Conservation (phyloP, 2,329 filamentous ascomycete species). For the Fusarium sp. region DNA sequence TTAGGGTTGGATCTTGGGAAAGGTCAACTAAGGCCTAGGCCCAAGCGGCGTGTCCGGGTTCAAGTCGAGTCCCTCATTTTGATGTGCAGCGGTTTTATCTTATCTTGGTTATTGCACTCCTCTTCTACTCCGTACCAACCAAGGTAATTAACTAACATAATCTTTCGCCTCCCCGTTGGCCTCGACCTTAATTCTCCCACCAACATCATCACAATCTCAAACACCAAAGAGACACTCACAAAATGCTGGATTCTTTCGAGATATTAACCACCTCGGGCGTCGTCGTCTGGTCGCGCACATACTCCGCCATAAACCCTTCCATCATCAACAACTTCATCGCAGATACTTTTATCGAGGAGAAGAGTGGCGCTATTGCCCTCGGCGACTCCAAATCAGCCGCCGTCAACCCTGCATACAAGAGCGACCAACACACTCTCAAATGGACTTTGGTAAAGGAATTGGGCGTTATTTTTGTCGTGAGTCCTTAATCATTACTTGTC, state of each 20-base stretch:
- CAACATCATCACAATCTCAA: constrained; percentile 21
- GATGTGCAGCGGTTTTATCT: constrained; percentile 33
- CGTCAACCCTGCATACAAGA: constrained; percentile 81
- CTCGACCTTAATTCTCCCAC: constrained; percentile 24
- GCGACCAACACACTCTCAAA: constrained; percentile 94
- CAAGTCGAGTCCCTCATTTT: constrained; percentile 31
- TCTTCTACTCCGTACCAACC: constrained; percentile 13
- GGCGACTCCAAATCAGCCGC: constrained; percentile 70
- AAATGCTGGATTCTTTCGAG: constrained; percentile 96
- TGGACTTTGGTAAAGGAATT: constrained; percentile 95
- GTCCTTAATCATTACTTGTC: constrained; percentile 37
- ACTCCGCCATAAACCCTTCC: constrained; percentile 81
- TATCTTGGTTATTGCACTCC: constrained; percentile 16
- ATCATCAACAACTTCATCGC: constrained; percentile 95
- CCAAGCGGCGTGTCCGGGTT: constrained; percentile 40
- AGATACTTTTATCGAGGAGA: constrained; percentile 98
- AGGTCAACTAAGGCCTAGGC: constrained; percentile 1
- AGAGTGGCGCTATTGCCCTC: constrained; percentile 71
- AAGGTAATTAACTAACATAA: background rate
- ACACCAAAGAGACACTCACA: constrained; percentile 33
- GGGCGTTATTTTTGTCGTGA: constrained; percentile 92
- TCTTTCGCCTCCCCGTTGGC: constrained; percentile 34
- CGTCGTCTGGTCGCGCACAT: constrained; percentile 94
- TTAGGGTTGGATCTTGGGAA: constrained; percentile 18
- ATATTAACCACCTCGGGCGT: constrained; percentile 96